Evolutionary conservation across 2,329 filamentous ascomycete genomes (phyloP).

Genomic region (Teratosphaeria epicoccoides): DNA sequence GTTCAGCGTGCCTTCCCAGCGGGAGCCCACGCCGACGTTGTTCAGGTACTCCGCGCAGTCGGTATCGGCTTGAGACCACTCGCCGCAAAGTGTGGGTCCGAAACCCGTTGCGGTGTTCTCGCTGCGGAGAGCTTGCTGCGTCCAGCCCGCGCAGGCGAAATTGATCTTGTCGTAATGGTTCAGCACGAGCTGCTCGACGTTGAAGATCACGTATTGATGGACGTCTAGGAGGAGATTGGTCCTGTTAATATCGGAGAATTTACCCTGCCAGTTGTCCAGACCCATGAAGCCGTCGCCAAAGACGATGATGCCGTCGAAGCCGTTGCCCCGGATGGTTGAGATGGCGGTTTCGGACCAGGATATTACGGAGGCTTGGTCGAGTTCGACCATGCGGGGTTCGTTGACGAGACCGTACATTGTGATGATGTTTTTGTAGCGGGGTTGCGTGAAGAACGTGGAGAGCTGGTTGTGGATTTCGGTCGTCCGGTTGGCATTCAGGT

Average conservation of each 20-base stretch:
- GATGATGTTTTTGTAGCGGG: slow-evolving; percentile 83
- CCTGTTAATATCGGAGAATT: slow-evolving; percentile 57
- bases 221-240: slow-evolving; percentile 75
- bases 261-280: slow-evolving; percentile 78
- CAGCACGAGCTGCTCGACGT: slow-evolving; percentile 71
- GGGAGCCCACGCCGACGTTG: slow-evolving; percentile 75
- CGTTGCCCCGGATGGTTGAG: slow-evolving; percentile 62
- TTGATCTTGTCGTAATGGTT: slow-evolving; percentile 74
- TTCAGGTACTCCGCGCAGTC: slow-evolving; percentile 83
- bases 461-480: slow-evolving; percentile 80
- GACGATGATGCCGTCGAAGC: slow-evolving; percentile 60
- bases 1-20: slow-evolving; percentile 82
- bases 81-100: slow-evolving; percentile 86
- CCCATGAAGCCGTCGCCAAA: slow-evolving; percentile 96
- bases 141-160: slow-evolving; percentile 84
- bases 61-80: slow-evolving; percentile 96
- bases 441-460: slow-evolving; percentile 84
- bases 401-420: slow-evolving; percentile 91
- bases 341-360: slow-evolving; percentile 71
- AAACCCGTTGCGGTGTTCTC: slow-evolving; percentile 69
- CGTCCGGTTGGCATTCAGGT: slow-evolving; percentile 65
- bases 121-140: slow-evolving; percentile 60
- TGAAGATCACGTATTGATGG: slow-evolving; percentile 98
- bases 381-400: slow-evolving; percentile 70
- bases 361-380: slow-evolving; percentile 57